Evolutionary conservation across 192 early-diverging fungal species (phyloP).

Genomic region (Coemansia sp.): DNA sequence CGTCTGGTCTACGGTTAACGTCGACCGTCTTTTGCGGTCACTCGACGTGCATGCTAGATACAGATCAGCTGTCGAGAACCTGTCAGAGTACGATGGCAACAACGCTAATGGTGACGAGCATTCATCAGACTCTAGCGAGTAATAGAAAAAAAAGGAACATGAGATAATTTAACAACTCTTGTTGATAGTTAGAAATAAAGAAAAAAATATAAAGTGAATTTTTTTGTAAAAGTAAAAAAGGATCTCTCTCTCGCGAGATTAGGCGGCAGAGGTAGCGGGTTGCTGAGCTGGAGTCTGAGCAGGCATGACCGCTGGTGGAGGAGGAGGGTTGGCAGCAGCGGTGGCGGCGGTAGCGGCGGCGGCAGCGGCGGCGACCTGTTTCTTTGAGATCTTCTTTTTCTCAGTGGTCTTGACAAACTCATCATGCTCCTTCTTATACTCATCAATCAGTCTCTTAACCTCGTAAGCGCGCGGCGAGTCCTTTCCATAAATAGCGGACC

Average conservation of each 20-base stretch:
- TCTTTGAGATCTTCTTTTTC: constrained; percentile 49
- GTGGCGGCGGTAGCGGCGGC: constrained; percentile 7
- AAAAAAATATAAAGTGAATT: background rate
- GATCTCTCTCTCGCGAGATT: background rate
- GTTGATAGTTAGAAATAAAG: no score
- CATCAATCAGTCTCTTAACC: constrained; percentile 39
- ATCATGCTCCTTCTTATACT: constrained; percentile 51
- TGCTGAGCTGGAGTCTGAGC: background rate
- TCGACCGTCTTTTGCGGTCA: constrained; percentile 45
- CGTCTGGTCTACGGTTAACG: constrained; percentile 83
- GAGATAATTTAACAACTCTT: background rate
- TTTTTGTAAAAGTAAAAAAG: background rate
- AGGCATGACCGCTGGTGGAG: background rate
- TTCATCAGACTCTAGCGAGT: background rate
- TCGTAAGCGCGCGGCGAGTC: constrained; percentile 36
- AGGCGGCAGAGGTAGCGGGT: constrained; percentile 9
- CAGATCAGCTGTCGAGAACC: constrained; percentile 24
- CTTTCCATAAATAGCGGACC: constrained; percentile 39
- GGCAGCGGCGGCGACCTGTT: constrained; percentile 22
- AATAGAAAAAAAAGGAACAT: background rate
- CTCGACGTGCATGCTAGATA: constrained; percentile 53
- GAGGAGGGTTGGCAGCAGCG: background rate
- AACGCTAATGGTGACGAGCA: background rate
- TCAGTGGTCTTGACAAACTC: constrained; percentile 45
- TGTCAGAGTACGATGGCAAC: background rate